Conservation (phyloP, 345 rosid genomes). For the Lepidium aucheri region DNA sequence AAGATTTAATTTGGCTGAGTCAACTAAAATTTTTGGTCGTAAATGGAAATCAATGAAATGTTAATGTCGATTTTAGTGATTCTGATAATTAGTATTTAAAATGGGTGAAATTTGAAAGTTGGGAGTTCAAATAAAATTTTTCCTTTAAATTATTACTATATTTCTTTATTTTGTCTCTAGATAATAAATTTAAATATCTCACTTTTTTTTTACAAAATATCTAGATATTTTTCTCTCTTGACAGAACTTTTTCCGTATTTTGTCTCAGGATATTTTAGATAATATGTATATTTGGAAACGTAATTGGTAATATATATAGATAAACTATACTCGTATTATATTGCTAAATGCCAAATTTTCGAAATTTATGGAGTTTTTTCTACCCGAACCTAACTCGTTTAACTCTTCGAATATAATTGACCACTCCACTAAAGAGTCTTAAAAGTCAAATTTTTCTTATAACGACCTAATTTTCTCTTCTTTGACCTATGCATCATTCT, state of each 20-base stretch:
- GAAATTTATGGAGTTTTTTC: neutral
- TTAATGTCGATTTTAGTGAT: no score
- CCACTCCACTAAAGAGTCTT: conserved; percentile 26
- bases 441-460: conserved; percentile 14
- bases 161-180: neutral
- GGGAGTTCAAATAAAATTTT: no score
- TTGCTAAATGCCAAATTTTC: conserved; percentile 19
- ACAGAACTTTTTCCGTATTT: neutral
- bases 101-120: no score
- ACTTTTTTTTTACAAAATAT: neutral
- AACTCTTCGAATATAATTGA: conserved; percentile 18
- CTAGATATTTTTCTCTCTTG: neutral
- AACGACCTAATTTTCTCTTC: conserved; percentile 10
- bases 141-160: no score
- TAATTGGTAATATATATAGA: neutral
- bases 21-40: no score
- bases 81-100: no score
- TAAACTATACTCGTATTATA: neutral
- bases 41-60: no score
- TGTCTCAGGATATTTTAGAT: neutral
- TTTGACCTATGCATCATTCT: conserved; percentile 10
- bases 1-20: no score
- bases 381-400: conserved; percentile 25
- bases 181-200: neutral
- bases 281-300: neutral